Percentiles rank a stretch among this genome's conserved stretches.
These are phyloP conservation scores for Fusarium solani-melongenae DNA, from an alignment of 2,329 filamentous ascomycete species.

Conservation along the genomic window DNA sequence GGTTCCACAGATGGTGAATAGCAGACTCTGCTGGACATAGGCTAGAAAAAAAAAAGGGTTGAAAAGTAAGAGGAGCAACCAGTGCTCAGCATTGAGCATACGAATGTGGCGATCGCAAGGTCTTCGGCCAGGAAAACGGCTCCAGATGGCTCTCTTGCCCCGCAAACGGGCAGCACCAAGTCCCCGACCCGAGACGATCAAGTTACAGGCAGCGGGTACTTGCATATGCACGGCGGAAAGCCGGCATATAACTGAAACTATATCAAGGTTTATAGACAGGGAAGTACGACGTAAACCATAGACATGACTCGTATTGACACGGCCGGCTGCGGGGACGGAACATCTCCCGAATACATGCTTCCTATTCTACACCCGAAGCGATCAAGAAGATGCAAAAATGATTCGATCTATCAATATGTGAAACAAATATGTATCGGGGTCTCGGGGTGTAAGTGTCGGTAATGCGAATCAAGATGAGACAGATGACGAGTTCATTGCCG, in stretches of 20 bases:
- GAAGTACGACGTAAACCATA: neutral
- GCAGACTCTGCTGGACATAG: neutral
- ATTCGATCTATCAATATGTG: neutral
- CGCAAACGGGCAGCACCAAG: neutral
- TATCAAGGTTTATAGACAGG: neutral
- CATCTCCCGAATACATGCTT: neutral
- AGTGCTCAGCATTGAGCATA: neutral
- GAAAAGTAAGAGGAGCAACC: neutral
- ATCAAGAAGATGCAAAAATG: neutral
- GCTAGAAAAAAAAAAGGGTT: neutral
- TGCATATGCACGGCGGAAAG: neutral
- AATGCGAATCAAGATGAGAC: neutral
- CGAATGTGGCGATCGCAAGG: neutral
- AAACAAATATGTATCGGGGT: neutral
- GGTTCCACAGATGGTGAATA: neutral
- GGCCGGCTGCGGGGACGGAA: neutral
- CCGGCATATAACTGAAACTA: neutral
- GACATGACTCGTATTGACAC: neutral
- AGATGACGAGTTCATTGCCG: neutral
- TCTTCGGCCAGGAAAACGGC: neutral
- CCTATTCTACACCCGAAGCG: neutral
- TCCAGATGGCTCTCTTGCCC: neutral
- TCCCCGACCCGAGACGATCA: neutral
- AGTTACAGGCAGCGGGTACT: neutral
- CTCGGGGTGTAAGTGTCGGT: neutral